Evolutionary conservation across 176 grass and related monocot genomes (phyloP), one percentile per base, ranked within the genome.

Genomic region (Hordeum marinum): DNA sequence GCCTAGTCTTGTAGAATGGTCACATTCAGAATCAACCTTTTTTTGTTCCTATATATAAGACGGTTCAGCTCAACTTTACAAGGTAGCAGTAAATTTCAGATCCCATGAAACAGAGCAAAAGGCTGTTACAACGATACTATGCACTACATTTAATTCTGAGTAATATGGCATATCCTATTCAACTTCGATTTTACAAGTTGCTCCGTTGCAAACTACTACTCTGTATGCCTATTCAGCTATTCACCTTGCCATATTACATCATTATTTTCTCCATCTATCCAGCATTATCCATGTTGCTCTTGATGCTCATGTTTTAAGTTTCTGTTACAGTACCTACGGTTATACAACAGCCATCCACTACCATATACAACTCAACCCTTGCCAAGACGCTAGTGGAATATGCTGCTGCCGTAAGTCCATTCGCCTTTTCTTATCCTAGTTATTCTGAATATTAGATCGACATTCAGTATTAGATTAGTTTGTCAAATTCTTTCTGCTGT

Each of bases 341-440:
- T 63, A 89, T 85, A 43, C 57, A 83, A 11, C 62, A 4, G 7
- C 76, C 90, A 21, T 80, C 85, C 7, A 29, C 59, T 82, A 63
- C 87, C 78, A 87, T 89, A 81, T 98, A 95, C 82, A 98, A 98
- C 60, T 76, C 72, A 11, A 98, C 93, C 79, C 85, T 98, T 82
- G 93, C 93, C 39, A 71, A 87, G 77, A 98, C 86, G 68, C 85
- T 98, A 18, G 96, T 91, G 88, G 93, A 98, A 76, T 98, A 98
- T 78, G 87, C 91, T 86, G 85, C 93, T 79, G 96, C 96, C 63
- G 96, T 98, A 93, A 81, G 91, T 89, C 62, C 57, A 54, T 68
- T 64, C 37, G 45, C 29, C 78, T 34, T 63, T 82, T 77, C 9
- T 70, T 52, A 21, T 23, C n/a, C 8, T 65, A 20, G 2, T 42